A percentile compares a stretch with the other conserved stretches of the same genome.
These are phyloP conservation scores for Cryphonectria nitschkei DNA, from an alignment of 2,329 filamentous ascomycete genomes.

Conservation along the genomic window DNA sequence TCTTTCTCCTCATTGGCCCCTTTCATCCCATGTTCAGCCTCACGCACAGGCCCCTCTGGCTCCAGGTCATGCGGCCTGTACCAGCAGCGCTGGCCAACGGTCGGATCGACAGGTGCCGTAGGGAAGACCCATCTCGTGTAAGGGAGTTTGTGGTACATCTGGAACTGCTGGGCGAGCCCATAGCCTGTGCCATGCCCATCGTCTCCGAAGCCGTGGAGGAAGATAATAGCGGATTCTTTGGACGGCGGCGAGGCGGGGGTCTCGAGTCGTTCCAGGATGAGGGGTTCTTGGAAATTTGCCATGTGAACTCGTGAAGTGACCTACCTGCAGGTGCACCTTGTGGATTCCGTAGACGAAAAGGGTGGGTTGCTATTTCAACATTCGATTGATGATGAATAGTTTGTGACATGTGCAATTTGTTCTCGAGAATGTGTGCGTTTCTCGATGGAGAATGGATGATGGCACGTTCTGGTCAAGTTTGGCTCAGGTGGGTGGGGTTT, in stretches of 20 bases:
- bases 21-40: background rate
- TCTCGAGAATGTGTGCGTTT: background rate
- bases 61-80: conserved; percentile 22
- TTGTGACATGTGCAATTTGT: background rate
- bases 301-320: background rate
- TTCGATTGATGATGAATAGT: background rate
- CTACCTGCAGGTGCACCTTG: too few relatives aligned
- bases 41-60: conserved; percentile 8
- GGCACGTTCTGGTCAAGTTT: too few relatives aligned
- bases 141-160: conserved; percentile 20
- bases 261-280: conserved; percentile 20
- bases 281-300: conserved; percentile 10
- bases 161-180: conserved; percentile 25
- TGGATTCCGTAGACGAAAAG: too few relatives aligned
- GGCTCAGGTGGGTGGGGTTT: too few relatives aligned
- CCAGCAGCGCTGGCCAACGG: conserved; percentile 23
- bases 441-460: too few relatives aligned
- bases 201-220: conserved; percentile 26
- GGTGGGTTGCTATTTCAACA: background rate
- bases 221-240: conserved; percentile 18
- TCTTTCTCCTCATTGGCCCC: background rate
- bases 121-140: conserved; percentile 22
- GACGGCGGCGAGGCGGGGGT: conserved; percentile 12
- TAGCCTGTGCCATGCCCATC: conserved; percentile 24
- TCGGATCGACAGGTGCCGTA: conserved; percentile 13